Conservation (phyloP, 345 rosid species). For the Eutrema heterophyllum region DNA sequence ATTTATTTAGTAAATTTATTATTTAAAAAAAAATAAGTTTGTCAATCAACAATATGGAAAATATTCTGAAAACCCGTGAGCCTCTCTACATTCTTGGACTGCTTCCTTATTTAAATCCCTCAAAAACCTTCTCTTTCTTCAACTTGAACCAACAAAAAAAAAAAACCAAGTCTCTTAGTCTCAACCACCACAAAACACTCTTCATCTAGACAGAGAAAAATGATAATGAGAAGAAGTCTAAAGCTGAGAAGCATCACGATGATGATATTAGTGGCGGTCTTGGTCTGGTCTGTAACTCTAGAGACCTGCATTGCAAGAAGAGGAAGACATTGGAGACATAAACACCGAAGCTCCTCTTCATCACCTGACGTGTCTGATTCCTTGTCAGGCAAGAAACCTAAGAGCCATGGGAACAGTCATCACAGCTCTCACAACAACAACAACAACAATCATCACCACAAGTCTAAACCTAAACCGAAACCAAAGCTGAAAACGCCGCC, state of each 20-base stretch:
- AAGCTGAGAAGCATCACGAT: conserved; percentile 52
- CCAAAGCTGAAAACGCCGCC: conserved; percentile 32
- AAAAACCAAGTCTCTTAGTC: conserved; percentile 4
- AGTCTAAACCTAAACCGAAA: conserved; percentile 44
- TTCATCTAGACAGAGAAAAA: conserved; percentile 7
- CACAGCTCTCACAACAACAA: conserved; percentile 20
- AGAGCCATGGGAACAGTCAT: conserved; percentile 35
- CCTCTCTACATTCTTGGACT: conserved; percentile 30
- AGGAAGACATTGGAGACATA: conserved; percentile 75
- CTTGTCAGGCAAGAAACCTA: conserved; percentile 52
- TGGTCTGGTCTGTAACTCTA: conserved; percentile 63
- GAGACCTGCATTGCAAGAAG: conserved; percentile 81
- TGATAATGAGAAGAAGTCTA: conserved; percentile 34
- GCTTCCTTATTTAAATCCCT: conserved; percentile 44
- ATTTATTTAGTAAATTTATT: background rate
- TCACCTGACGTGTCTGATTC: conserved; percentile 33
- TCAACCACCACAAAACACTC: conserved; percentile 8
- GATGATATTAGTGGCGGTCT: conserved; percentile 45
- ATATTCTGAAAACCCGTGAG: conserved; percentile 30
- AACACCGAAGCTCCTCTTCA: conserved; percentile 29
- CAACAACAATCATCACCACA: conserved; percentile 26
- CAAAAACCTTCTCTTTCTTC: conserved; percentile 24
- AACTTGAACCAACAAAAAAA: background rate
- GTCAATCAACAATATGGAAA: conserved; percentile 2
- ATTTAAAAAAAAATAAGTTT: background rate